These are phyloP conservation scores for Boechera retrofracta DNA, from an alignment of 345 rosid species.

Conservation along the genomic window DNA sequence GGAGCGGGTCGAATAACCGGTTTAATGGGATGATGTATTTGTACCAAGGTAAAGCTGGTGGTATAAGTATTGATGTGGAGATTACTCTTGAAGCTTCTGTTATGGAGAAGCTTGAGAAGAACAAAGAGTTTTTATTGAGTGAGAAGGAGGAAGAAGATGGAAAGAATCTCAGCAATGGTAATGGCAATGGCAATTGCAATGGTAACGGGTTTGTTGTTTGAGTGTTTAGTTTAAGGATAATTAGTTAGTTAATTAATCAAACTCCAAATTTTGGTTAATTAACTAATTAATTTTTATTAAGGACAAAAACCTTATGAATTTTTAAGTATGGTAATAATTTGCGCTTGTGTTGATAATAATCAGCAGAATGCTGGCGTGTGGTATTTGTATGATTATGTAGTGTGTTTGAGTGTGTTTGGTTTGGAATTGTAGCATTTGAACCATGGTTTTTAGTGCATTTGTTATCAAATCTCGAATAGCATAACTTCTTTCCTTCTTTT, in stretches of 20 bases:
- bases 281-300: background rate
- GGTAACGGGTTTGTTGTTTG: background rate
- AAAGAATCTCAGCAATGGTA: slow-evolving; percentile 19
- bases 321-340: background rate
- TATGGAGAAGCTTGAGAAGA: slow-evolving; percentile 79
- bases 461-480: too few species aligned
- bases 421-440: background rate
- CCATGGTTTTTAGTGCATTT: background rate
- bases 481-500: too few species aligned
- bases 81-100: slow-evolving; percentile 67
- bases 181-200: slow-evolving; percentile 5
- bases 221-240: background rate
- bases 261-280: background rate
- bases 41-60: slow-evolving; percentile 91
- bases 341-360: background rate
- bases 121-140: slow-evolving; percentile 60
- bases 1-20: slow-evolving; percentile 86
- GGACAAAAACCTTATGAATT: background rate
- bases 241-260: background rate
- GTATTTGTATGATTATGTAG: background rate
- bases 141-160: slow-evolving; percentile 30
- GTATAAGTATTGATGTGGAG: slow-evolving; percentile 87
- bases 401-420: background rate
- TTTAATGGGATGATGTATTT: slow-evolving; percentile 96
- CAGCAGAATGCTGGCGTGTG: background rate